Conservation (phyloP, 2,329 filamentous ascomycete species). For the Talaromyces sp. region DNA sequence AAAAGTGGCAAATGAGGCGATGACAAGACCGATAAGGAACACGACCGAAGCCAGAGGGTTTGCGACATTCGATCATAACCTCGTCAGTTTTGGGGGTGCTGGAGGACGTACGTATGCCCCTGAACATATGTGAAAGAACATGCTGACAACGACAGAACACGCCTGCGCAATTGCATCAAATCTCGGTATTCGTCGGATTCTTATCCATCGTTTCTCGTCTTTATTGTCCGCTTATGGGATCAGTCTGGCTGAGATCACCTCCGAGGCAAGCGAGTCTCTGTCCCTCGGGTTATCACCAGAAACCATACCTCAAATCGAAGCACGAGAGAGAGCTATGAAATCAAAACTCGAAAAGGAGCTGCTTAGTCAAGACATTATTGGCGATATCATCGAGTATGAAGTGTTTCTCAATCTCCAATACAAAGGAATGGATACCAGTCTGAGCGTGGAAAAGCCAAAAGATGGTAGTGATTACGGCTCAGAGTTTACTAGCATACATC, state of each 20-base stretch:
- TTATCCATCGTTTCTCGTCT: slow-evolving; percentile 83
- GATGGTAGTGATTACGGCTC: neutral
- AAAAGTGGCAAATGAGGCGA: slow-evolving; percentile 45
- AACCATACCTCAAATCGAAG: neutral
- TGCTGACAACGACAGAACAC: slow-evolving; percentile 53
- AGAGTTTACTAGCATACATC: neutral
- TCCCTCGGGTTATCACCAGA: neutral
- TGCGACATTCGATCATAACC: slow-evolving; percentile 83
- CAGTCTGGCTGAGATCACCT: slow-evolving; percentile 73
- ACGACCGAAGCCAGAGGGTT: slow-evolving; percentile 91
- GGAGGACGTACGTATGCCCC: slow-evolving; percentile 58
- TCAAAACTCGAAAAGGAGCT: neutral
- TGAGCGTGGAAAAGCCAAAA: neutral
- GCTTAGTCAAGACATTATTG: neutral
- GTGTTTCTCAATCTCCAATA: neutral
- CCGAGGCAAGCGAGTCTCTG: slow-evolving; percentile 50
- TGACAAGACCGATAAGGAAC: slow-evolving; percentile 73
- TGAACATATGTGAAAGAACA: neutral
- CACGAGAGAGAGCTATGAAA: neutral
- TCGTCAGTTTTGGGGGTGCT: slow-evolving; percentile 89
- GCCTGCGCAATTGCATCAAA: slow-evolving; percentile 83
- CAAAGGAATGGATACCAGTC: neutral
- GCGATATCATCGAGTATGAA: neutral
- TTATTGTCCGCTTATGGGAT: slow-evolving; percentile 92
- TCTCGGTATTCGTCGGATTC: slow-evolving; percentile 74